A percentile compares a stretch with the other conserved stretches of the same genome.
Conservation (phyloP, 805 yeast species). For the Candida ovalis region DNA sequence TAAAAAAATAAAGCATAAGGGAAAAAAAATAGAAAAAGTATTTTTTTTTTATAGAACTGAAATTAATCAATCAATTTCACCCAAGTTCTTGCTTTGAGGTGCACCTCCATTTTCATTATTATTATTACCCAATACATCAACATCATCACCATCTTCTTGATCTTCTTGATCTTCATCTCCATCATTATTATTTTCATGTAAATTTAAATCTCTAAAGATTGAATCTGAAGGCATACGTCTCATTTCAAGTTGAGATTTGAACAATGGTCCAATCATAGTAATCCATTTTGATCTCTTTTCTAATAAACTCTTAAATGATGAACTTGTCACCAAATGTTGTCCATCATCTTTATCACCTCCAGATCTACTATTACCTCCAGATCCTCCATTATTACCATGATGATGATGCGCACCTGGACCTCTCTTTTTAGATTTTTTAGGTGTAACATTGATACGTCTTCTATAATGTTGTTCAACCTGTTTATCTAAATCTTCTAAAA, state of each 20-base stretch:
- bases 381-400: constrained; percentile 10
- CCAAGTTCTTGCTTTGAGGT: constrained; percentile 17
- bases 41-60: neutral
- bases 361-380: constrained; percentile 12
- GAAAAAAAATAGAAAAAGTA: neutral
- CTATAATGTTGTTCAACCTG: constrained; percentile 94
- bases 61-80: constrained; percentile 5
- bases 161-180: constrained; percentile 25
- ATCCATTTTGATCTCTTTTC: constrained; percentile 92
- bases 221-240: constrained; percentile 66
- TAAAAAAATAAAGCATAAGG: neutral
- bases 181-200: constrained; percentile 25
- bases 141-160: constrained; percentile 23
- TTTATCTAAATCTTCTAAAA: constrained; percentile 89
- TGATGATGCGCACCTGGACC: constrained; percentile 23
- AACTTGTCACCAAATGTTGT: constrained; percentile 68
- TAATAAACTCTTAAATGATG: constrained; percentile 71
- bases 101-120: constrained; percentile 9
- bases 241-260: constrained; percentile 64
- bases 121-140: constrained; percentile 18
- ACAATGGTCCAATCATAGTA: constrained; percentile 81
- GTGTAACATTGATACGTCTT: constrained; percentile 72
- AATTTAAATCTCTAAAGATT: constrained; percentile 42
- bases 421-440: constrained; percentile 57
- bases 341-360: constrained; percentile 25